Conservation (phyloP, 257 asterid species). For the Salvia hispanica region DNA sequence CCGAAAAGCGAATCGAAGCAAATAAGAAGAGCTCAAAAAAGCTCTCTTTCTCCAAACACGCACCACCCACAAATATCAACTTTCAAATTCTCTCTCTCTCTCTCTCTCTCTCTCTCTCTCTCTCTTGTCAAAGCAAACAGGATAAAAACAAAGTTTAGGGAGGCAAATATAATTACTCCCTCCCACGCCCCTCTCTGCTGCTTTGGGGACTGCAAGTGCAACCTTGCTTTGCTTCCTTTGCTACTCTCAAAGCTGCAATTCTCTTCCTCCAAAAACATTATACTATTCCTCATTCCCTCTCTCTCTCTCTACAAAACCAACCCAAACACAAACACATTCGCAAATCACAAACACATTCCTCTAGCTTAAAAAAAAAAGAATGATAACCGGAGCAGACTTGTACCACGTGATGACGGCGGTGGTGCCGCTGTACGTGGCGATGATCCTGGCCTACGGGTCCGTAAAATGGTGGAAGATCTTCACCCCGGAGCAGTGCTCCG, state of each 20-base stretch:
- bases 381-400: conserved; percentile 67
- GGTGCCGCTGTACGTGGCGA: conserved; percentile 90
- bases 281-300: conserved; percentile 35
- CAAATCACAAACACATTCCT: conserved; percentile 16
- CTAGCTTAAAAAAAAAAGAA: conserved; percentile 22
- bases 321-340: background rate
- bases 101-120: conserved; percentile 28
- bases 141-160: conserved; percentile 30
- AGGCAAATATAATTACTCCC: conserved; percentile 34
- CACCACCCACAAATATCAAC: conserved; percentile 28
- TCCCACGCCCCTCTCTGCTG: conserved; percentile 26
- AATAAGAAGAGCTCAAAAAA: background rate
- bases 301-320: conserved; percentile 40
- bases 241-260: conserved; percentile 63
- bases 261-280: conserved; percentile 31
- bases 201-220: conserved; percentile 63
- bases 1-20: no score
- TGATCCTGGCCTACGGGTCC: conserved; percentile 88
- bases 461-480: conserved; percentile 96
- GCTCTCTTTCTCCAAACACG: conserved; percentile 30
- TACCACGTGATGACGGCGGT: conserved; percentile 94
- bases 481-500: conserved; percentile 89
- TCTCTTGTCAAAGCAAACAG: conserved; percentile 43
- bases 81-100: conserved; percentile 22
- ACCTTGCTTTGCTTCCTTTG: conserved; percentile 37